Base-by-base conservation (phyloP, 768 basidiomycete species). In the Tephrocybe sp. region DNA sequence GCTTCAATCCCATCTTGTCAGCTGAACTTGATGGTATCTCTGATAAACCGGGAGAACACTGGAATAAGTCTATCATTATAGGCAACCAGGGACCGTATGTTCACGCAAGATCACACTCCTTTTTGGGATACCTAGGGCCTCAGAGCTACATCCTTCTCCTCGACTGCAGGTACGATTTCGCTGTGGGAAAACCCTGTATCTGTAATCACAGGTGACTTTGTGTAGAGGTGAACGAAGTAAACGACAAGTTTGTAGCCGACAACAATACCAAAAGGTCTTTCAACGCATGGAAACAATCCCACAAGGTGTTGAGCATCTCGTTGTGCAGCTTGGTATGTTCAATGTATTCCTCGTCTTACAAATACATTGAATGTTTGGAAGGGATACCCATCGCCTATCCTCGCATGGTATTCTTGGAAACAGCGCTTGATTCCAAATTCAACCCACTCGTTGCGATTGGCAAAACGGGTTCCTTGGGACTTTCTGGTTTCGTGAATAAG, bases 341-440 rank as follows among this genome's bases (percentile, higher is more conserved):
- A 16, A n/a, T 43, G 23, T 36, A 17, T 5, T 52, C 14, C 48
- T 51, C 12, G 55, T 39, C 30, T 10, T 19, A 11, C 33, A 12
- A 19, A 19, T 8, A 14, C 33, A 36, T 45, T 54, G 51, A 48
- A 13, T 8, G 12, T 41, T 35, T 3, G 23, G 12, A 48, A 85
- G 85, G 84, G 1, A 81, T 90, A 47, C 89, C 88, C 0, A 86
- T 93, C 54, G 92, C 92, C 4, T 98, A 98, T 64, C 96, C 96
- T 26, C 86, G 95, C 45, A 85, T 94, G 84, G 89, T 90, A 2
- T 94, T 96, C 65, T 70, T 97, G 55, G 96, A 90, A 66, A 72
- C 69, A 19, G 80, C 87, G 7, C 69, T 98, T 22, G 87, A 88
- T 39, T 85, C 82, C 26, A 93, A 87, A 67, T 74, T 87, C 44